A percentile compares a stretch with the other conserved stretches of the same genome.
These are phyloP conservation scores for Zopfia rhizophila DNA, from an alignment of 2,329 filamentous ascomycete species.

Conservation along the genomic window DNA sequence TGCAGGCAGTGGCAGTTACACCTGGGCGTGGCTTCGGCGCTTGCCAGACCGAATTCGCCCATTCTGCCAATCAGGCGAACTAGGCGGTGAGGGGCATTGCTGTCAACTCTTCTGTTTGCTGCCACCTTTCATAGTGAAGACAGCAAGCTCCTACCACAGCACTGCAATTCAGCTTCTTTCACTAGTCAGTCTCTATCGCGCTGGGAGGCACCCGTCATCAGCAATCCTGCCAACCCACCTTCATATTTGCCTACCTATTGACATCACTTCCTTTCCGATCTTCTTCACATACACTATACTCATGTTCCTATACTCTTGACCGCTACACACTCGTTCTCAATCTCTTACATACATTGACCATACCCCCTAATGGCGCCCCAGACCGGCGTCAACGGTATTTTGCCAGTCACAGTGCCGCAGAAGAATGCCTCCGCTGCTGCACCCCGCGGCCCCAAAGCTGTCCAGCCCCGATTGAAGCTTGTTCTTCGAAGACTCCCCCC, in stretches of 20 bases:
- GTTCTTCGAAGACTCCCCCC: slow-evolving; percentile 87
- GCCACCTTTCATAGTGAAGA: neutral
- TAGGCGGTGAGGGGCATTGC: slow-evolving; percentile 13
- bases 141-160: neutral
- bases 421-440: slow-evolving; percentile 44
- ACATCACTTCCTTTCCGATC: neutral
- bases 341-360: no score
- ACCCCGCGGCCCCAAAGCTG: slow-evolving; percentile 50
- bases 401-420: slow-evolving; percentile 50
- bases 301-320: no score
- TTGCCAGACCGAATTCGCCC: slow-evolving; percentile 16
- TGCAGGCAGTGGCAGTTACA: slow-evolving; percentile 22
- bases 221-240: no score
- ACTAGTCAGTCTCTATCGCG: no score
- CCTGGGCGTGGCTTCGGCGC: slow-evolving; percentile 13
- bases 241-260: neutral
- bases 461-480: slow-evolving; percentile 79
- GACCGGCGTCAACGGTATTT: slow-evolving; percentile 49
- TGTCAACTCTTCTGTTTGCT: no score
- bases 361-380: slow-evolving; percentile 39
- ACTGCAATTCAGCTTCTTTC: no score
- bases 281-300: no score
- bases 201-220: no score
- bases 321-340: no score
- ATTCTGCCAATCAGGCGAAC: slow-evolving; percentile 8